These are phyloP conservation scores for Eutrema heterophyllum DNA, from an alignment of 345 rosid genomes.

Conservation along the genomic window DNA sequence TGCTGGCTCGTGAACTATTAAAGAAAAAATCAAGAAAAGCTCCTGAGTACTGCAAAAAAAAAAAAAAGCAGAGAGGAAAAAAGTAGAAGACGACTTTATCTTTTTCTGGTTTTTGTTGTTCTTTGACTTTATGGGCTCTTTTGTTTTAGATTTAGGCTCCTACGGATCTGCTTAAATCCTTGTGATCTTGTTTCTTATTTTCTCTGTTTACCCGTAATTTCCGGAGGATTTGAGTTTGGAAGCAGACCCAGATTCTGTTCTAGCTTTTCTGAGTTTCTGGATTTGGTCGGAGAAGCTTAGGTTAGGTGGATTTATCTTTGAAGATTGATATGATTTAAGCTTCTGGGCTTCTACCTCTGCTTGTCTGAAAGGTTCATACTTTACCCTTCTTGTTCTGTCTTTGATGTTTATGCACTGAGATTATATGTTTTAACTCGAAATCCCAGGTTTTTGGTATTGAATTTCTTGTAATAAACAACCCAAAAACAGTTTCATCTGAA, in stretches of 20 bases:
- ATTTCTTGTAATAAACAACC: not conserved
- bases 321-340: constrained; percentile 1
- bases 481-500: not conserved
- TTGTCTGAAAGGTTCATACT: constrained; percentile 25
- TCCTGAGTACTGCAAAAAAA: constrained; percentile 27
- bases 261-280: constrained; percentile 19
- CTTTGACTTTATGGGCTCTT: constrained; percentile 35
- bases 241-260: constrained; percentile 23
- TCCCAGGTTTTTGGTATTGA: not conserved
- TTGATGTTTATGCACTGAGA: not conserved
- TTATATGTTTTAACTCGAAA: not conserved
- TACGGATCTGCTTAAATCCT: constrained; percentile 29
- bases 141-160: constrained; percentile 22
- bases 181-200: constrained; percentile 16
- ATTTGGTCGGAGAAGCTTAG: constrained; percentile 20
- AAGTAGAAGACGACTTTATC: constrained; percentile 29
- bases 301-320: constrained; percentile 1
- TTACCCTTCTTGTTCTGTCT: constrained; percentile 7
- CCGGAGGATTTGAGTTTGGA: constrained; percentile 16
- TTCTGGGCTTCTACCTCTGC: constrained; percentile 9
- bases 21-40: constrained; percentile 30
- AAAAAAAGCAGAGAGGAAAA: constrained; percentile 12
- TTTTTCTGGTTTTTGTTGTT: constrained; percentile 20
- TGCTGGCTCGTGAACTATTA: constrained; percentile 28
- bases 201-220: constrained; percentile 17